Base-by-base conservation (phyloP, 768 basidiomycete species). In the Pulveroboletus sp. region DNA sequence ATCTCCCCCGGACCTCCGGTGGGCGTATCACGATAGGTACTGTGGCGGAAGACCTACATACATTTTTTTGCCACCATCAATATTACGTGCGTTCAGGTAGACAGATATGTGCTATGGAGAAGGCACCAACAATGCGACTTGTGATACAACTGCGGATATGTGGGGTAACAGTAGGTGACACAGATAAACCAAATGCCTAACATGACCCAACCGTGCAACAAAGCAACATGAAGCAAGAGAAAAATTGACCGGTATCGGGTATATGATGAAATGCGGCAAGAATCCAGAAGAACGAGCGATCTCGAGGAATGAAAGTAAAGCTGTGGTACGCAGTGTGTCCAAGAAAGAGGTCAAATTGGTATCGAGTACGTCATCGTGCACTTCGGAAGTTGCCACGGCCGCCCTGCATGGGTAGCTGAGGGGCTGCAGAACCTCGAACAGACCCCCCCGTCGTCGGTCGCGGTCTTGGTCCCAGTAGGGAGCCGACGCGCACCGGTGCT, bases 401-500 rank as follows among this genome's bases (percentile, higher is more conserved):
- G 10, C 68, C 66, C 19, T 69, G 66, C 57, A 68, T 58, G 4
- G 66, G 68, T 47, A 68, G 41, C 14, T 65, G 68, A 43, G 53
- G 66, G 11, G 46, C 43, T 30, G 59, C 51, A 2, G 56, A 26
- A 30, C 52, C 53, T 9, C 64, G 57, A 14, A 54, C 12, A 4
- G 65, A 58, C 13, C 53, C 68, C 16, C 47, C 45, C 1, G 51
- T 56, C 19, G 52, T 57, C 7, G 63, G 56, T 13, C 59, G 57
- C 10, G 66, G 65, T 49, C 66, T 61, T 12, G 66, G 66, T 7
- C 66, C 68, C 45, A 69, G 32, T 19, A 68, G 55, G 6, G 59
- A 60, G 24, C 61, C 45, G 19, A 62, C 53, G 4, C 61, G 65
- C 13, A 37, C 23, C 6, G 48, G 19, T 4, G 41, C 41, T 1